phyloP scores from a whole-genome alignment of 2,329 filamentous ascomycete species.

The Macrophomina pseudophaseolina region DNA sequence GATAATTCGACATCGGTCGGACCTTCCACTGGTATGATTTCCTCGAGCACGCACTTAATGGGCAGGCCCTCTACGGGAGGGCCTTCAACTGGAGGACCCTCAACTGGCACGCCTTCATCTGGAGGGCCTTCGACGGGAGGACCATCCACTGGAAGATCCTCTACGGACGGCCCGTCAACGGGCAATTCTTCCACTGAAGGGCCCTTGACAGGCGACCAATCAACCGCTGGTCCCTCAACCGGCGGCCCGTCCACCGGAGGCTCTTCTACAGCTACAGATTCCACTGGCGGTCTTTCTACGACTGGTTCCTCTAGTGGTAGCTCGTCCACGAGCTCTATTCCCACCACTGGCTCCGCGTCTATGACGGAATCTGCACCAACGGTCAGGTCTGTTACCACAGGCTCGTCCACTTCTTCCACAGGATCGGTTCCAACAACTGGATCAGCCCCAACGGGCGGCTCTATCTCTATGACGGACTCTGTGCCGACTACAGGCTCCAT shows the following conservation, averaged over 20 bases:
- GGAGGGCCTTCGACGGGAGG: no score
- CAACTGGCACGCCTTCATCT: no score
- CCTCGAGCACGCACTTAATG: no score
- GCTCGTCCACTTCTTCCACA: neutral
- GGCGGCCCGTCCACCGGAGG: neutral
- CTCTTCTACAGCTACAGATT: neutral
- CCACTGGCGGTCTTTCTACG: neutral
- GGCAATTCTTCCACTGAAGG: no score
- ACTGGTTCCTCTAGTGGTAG: neutral
- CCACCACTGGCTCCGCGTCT: neutral
- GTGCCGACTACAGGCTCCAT: neutral
- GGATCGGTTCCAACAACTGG: neutral
- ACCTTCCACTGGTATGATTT: no score
- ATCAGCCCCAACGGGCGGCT: no score
- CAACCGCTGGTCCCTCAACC: neutral
- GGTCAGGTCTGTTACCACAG: neutral
- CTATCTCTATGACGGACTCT: neutral
- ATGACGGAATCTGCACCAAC: neutral
- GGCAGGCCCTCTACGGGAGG: no score
- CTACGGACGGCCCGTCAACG: no score
- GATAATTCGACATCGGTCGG: no score
- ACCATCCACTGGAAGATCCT: no score
- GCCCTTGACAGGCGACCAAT: no score
- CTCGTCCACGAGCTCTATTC: neutral
- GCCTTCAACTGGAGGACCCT: no score